A percentile compares a stretch with the other conserved stretches of the same genome.
Conservation (phyloP, 1,139 yeast genomes). For the Tardiomyces depauwii region DNA sequence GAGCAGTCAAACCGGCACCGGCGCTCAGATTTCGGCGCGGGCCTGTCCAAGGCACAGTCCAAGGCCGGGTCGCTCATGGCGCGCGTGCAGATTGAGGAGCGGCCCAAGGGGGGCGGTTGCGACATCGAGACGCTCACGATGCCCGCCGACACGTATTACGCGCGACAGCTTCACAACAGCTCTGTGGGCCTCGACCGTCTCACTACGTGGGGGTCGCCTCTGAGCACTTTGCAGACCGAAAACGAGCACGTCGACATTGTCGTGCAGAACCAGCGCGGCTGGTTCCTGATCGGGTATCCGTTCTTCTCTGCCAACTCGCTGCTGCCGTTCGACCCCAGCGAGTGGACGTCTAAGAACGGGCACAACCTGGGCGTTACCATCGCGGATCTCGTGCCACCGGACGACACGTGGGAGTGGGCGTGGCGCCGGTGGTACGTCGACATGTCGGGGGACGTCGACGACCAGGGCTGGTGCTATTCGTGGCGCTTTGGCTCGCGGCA, state of each 20-base stretch:
- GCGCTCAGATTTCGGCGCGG: no score
- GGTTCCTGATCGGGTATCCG: constrained; percentile 53
- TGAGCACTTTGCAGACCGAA: background rate
- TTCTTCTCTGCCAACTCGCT: constrained; percentile 45
- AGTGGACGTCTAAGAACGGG: constrained; percentile 23
- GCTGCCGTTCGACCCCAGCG: constrained; percentile 49
- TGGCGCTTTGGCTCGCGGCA: constrained; percentile 23
- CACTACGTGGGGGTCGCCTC: background rate
- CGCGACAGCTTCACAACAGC: background rate
- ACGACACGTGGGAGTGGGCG: constrained; percentile 56
- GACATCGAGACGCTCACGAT: background rate
- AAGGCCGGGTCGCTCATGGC: background rate
- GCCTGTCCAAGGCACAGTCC: no score
- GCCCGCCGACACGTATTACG: background rate
- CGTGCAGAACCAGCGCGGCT: constrained; percentile 63
- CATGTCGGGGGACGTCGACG: constrained; percentile 64
- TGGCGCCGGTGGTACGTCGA: constrained; percentile 67
- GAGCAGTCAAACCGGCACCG: no score
- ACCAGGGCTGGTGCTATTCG: constrained; percentile 68
- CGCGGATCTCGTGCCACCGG: constrained; percentile 41
- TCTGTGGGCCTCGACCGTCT: background rate
- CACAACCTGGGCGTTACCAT: constrained; percentile 10
- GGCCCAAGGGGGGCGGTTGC: background rate
- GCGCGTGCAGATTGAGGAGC: background rate
- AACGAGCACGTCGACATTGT: constrained; percentile 23